Base-by-base conservation (phyloP, 2,329 filamentous ascomycete species). In the Claviceps pazoutovae region DNA sequence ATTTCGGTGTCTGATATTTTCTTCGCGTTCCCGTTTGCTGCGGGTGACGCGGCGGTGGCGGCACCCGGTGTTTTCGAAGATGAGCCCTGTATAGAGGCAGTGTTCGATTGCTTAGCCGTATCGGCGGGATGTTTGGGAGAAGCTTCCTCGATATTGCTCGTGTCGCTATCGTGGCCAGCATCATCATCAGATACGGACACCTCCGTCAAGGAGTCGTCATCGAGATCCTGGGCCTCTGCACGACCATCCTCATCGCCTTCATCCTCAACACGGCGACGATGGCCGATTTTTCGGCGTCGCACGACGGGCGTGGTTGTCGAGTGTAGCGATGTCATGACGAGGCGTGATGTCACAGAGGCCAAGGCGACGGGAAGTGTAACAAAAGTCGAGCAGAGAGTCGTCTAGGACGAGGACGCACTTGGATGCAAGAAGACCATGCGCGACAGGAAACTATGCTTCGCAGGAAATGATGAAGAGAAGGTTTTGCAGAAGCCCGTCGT, bases 161-260 rank as follows among this genome's bases (percentile, higher is more conserved):
- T 78, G 58, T 84, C 80, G 64, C 80, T 83, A 55, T 80, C 78
- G 59, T 79, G 72, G 60, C 70, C 75, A 51, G 69, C 70, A 59
- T 79, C 71, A 53, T 83, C 81, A 54, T 84, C 81, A 62, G 75
- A 82, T 58, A 79, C 67, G 53, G 82, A 84, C 57, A 77, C 80
- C 54, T 84, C 82, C 56, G 76, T 82, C 58, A 81, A 65, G 49
- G 81, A 84, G 63, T 84, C 81, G 58, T 84, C 80, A 58, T 83
- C 80, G 41, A 78, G 64, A 48, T 83, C 80, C 53, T 75, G 68
- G 50, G 71, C 68, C 54, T 79, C 77, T 49, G 67, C 71, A 54
- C 73, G 74, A 57, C 71, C 76, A 57, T 86, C 82, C 57, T 86
- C 83, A 60, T 86, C 83, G 59, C 76, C 82, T 64, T 86, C 83